phyloP scores from a whole-genome alignment of 1,284 basidiomycete species.

The Trichosporon sp. region DNA sequence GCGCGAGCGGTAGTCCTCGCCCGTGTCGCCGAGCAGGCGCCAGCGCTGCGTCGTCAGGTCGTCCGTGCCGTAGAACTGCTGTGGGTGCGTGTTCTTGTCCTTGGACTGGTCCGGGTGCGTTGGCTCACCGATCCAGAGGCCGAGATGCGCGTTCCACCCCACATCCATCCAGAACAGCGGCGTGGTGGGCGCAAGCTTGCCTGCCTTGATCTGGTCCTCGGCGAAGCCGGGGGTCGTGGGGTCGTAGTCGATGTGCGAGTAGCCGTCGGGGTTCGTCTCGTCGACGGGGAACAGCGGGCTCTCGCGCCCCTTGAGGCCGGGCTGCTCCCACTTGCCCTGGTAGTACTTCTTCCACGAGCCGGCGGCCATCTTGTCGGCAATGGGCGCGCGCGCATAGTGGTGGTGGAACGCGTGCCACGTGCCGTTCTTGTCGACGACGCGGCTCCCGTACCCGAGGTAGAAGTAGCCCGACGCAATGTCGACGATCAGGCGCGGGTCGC shows the following conservation, averaged over 20 bases:
- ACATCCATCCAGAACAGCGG: constrained; percentile 15
- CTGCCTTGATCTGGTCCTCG: not conserved
- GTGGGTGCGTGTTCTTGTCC: not conserved
- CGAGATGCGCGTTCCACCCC: constrained; percentile 10
- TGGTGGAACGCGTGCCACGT: constrained; percentile 9
- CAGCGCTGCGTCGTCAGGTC: constrained; percentile 10
- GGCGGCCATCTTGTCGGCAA: not conserved
- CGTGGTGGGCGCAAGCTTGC: constrained; percentile 1
- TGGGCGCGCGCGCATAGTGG: constrained; percentile 11
- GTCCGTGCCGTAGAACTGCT: constrained; percentile 10
- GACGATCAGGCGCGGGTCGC: constrained; percentile 12
- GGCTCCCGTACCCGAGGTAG: constrained; percentile 9
- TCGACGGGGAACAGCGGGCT: not conserved
- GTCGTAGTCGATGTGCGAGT: constrained; percentile 5
- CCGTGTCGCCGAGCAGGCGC: constrained; percentile 78
- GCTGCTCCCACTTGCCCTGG: constrained; percentile 8
- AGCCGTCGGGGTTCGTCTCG: not conserved
- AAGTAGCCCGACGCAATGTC: constrained; percentile 12
- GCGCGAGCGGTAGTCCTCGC: constrained; percentile 73
- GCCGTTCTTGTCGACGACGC: constrained; percentile 11
- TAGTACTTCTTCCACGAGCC: constrained; percentile 13
- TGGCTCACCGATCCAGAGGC: constrained; percentile 10
- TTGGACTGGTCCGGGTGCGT: not conserved
- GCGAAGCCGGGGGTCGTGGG: constrained; percentile 2
- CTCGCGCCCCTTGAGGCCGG: constrained; percentile 3